phyloP scores from a whole-genome alignment of 2,329 filamentous ascomycete species.

The Monilinia fructicola region DNA sequence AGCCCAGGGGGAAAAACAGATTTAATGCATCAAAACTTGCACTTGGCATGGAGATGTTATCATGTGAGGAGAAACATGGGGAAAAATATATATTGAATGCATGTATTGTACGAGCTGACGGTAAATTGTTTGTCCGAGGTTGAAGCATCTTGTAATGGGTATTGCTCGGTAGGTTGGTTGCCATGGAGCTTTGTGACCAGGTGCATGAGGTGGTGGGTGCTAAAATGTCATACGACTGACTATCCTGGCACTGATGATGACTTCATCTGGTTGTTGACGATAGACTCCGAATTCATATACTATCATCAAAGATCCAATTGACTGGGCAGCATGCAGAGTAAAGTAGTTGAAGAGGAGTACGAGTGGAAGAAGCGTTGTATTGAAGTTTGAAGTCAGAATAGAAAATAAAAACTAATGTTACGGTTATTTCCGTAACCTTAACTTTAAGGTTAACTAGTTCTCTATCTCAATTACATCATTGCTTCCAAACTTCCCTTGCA shows the following conservation, averaged over 20 bases:
- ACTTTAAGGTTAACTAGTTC: neutral
- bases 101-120: neutral
- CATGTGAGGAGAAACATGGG: neutral
- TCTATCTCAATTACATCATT: neutral
- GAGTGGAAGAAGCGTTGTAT: neutral
- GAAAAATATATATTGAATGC: neutral
- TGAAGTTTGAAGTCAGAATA: neutral
- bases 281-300: neutral
- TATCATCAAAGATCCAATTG: neutral
- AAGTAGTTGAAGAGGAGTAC: neutral
- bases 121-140: conserved; percentile 10
- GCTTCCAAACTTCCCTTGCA: conserved; percentile 18
- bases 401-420: too few species aligned
- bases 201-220: neutral
- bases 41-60: too few species aligned
- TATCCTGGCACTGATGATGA: neutral
- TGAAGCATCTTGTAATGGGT: neutral
- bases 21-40: too few species aligned
- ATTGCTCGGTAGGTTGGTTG: too few species aligned
- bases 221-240: neutral
- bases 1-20: too few species aligned
- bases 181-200: neutral
- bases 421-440: neutral
- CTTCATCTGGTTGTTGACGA: neutral
- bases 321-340: neutral